Evolutionary conservation across 2,329 filamentous ascomycete genomes (phyloP).

Genomic region (Neofusicoccum umdonicola): DNA sequence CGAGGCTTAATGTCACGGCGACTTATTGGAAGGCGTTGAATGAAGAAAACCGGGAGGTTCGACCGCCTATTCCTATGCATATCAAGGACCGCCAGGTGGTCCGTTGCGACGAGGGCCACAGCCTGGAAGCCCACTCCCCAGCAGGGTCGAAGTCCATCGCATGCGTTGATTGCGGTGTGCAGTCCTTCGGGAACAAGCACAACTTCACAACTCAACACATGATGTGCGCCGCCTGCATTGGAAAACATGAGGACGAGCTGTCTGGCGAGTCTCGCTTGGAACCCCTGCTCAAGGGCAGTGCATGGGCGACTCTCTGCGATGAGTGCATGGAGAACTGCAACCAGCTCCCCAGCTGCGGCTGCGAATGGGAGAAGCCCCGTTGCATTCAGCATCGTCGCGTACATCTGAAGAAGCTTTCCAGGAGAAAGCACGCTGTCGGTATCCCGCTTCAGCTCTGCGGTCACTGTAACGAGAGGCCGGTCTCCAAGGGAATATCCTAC

Average conservation of each 20-base stretch:
- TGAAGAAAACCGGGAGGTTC: neutral
- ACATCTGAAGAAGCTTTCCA: neutral
- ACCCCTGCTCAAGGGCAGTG: neutral
- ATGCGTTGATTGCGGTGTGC: neutral
- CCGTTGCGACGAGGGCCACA: neutral
- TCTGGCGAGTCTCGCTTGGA: neutral
- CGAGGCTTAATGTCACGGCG: neutral
- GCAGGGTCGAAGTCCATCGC: neutral
- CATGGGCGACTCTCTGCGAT: neutral
- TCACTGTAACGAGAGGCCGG: neutral
- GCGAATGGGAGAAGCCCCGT: neutral
- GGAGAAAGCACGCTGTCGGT: too few relatives aligned
- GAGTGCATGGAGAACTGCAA: neutral
- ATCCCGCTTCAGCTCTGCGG: neutral
- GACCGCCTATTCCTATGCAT: neutral
- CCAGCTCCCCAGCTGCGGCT: neutral
- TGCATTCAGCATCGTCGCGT: neutral
- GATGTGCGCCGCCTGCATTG: conserved; percentile 2
- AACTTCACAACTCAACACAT: neutral
- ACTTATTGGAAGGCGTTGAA: neutral
- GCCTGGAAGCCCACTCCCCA: neutral
- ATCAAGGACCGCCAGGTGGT: neutral
- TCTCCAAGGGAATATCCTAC: neutral
- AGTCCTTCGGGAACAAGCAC: neutral
- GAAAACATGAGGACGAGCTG: neutral